Conservation (phyloP, 2,329 filamentous ascomycete genomes). For the Verticillium alfalfae region DNA sequence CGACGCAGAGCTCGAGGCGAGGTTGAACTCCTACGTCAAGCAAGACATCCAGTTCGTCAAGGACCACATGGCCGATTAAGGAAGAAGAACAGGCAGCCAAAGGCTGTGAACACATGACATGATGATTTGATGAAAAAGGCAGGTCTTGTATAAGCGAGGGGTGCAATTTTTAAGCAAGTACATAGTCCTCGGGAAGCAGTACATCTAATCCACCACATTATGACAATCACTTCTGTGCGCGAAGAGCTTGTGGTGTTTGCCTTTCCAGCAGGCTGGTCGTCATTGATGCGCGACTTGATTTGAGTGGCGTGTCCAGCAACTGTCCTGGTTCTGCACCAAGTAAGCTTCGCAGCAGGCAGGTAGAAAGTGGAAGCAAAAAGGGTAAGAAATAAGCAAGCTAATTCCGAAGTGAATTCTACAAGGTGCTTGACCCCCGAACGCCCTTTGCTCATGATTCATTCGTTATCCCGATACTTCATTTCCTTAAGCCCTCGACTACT, state of each 20-base stretch:
- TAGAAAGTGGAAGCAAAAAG: no score
- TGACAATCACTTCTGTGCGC: not conserved
- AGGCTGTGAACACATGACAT: not conserved
- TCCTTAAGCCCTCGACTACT: not conserved
- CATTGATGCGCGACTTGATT: no score
- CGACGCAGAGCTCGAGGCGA: slow-evolving; percentile 30
- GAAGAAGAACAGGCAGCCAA: no score
- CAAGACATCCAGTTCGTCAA: slow-evolving; percentile 23
- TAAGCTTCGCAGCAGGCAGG: no score
- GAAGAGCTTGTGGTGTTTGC: no score
- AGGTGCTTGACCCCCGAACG: not conserved
- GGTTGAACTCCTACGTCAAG: slow-evolving; percentile 27
- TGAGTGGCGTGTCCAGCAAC: no score
- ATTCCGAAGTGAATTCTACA: not conserved
- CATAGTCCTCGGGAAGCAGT: not conserved
- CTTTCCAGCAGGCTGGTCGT: no score
- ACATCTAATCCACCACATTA: not conserved
- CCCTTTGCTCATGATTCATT: not conserved
- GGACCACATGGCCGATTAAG: not conserved
- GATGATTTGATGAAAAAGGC: not conserved
- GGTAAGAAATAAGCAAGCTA: no score
- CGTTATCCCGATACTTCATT: not conserved
- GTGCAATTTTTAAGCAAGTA: not conserved
- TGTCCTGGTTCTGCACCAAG: no score
- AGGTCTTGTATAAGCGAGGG: not conserved